phyloP scores from a whole-genome alignment of 331 rosid species.

The Phaseolus coccineus region DNA sequence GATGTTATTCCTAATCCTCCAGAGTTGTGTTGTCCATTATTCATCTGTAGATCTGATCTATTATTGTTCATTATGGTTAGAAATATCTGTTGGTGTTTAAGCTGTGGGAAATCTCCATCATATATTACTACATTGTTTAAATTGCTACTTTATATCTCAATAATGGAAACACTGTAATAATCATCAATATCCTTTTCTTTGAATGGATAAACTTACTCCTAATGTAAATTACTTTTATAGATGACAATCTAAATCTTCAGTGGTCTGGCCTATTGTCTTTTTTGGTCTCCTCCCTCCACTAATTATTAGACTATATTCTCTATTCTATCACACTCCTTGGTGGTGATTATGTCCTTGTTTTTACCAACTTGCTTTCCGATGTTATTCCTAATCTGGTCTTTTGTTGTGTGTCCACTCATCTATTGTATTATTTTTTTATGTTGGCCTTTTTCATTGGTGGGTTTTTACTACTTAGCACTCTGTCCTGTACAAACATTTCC shows the following conservation, averaged over 20 bases:
- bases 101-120: background rate
- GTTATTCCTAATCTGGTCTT: background rate
- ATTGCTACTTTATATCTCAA: background rate
- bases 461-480: background rate
- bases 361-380: background rate
- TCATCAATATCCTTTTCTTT: background rate
- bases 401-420: background rate
- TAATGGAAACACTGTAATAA: background rate
- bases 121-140: background rate
- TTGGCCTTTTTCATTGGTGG: background rate
- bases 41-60: background rate
- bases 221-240: background rate
- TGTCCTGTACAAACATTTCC: background rate
- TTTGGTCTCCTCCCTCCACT: background rate
- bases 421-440: background rate
- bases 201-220: background rate
- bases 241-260: background rate
- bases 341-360: background rate
- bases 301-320: conserved; percentile 2
- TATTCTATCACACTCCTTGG: background rate
- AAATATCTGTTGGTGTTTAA: background rate
- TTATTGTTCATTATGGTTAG: background rate
- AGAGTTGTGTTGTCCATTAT: background rate
- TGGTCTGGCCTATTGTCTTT: background rate
- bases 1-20: background rate